Evolutionary conservation across 1,139 yeast species (phyloP), one percentile per base, ranked within the genome.

Genomic region (Martiniozyma asiatica): DNA sequence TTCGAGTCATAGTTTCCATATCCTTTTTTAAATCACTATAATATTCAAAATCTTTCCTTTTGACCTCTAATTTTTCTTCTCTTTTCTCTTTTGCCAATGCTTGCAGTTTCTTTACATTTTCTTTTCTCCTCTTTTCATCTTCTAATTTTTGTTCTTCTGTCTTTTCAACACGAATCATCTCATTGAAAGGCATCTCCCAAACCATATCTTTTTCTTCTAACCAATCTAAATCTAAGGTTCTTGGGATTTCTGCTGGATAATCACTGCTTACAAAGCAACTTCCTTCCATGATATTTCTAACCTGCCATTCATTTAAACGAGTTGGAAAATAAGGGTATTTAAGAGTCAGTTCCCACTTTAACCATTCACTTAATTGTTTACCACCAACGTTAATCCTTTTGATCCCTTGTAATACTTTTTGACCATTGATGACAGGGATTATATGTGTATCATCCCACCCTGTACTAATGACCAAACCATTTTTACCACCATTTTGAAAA

Each of bases 311-410:
- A 7, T 74, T 64, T 32, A 89, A 57, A 42, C 74, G 78, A 2
- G 80, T 59, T 4, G 98, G 97, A 50, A 85, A 89, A 44, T 76
- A 77, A 1, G 98, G 98, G 53, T 92, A 92, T 49, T 92, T 92
- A 47, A 92, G 61, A 1, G 75, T 65, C 29, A 92, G 56, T 20
- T 80, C 62, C 41, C 63, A 68, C 36, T 66, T 69, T 50, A 89
- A 54, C 43, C 65, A 87, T 29, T 66, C 71, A 20, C 68, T 71
- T 2, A 87, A 68, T 32, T 72, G 80, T 37, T 71, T 69, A 6
- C 96, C 97, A 34, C 97, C 98, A 82, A 92, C 84, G 48, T 84
- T 87, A 26, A 92, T 71, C 44, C 97, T 62, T 46, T 84, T 87
- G 2, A 89, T 63, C 37, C 76, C 78, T 27, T 68, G 59, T 32